Conservation (phyloP, 768 basidiomycete genomes). For the Phaeolepiota aurea region DNA sequence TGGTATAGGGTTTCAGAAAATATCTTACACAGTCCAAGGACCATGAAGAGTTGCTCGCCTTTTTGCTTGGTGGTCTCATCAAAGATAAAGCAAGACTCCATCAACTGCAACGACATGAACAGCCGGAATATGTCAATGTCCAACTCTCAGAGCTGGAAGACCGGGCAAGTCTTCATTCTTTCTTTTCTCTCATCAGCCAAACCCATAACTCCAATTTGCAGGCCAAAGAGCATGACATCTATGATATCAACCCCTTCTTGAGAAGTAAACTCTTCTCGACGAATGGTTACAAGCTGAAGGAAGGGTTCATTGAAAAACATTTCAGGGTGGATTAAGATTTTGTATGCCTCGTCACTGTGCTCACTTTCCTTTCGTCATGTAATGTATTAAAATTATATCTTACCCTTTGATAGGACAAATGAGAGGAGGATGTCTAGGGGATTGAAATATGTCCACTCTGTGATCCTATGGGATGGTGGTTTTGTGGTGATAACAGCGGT, state of each 20-base stretch:
- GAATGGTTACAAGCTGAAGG: slow-evolving; percentile 80
- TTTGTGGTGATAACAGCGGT: too few relatives aligned
- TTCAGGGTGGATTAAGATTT: slow-evolving; percentile 38
- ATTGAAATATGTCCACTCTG: too few relatives aligned
- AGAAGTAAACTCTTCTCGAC: slow-evolving; percentile 74
- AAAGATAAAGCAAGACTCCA: slow-evolving; percentile 88
- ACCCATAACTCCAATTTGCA: slow-evolving; percentile 18
- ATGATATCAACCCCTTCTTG: slow-evolving; percentile 81
- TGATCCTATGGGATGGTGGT: too few relatives aligned
- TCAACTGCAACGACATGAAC: slow-evolving; percentile 66
- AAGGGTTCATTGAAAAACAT: slow-evolving; percentile 64
- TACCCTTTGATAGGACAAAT: too few relatives aligned
- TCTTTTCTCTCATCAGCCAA: neutral
- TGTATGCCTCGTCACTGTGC: too few relatives aligned
- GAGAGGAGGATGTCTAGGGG: too few relatives aligned
- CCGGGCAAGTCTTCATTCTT: slow-evolving; percentile 43
- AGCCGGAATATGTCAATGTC: slow-evolving; percentile 71
- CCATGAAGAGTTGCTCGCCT: slow-evolving; percentile 91
- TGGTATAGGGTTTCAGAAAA: slow-evolving; percentile 82
- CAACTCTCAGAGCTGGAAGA: slow-evolving; percentile 81
- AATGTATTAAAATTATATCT: too few relatives aligned
- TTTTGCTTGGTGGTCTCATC: slow-evolving; percentile 87
- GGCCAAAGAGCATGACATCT: slow-evolving; percentile 98
- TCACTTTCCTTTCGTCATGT: too few relatives aligned
- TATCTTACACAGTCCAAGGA: slow-evolving; percentile 94